Base-by-base conservation (phyloP, 129 eudicot genomes). In the Pseudognaphalium luteoalbum region DNA sequence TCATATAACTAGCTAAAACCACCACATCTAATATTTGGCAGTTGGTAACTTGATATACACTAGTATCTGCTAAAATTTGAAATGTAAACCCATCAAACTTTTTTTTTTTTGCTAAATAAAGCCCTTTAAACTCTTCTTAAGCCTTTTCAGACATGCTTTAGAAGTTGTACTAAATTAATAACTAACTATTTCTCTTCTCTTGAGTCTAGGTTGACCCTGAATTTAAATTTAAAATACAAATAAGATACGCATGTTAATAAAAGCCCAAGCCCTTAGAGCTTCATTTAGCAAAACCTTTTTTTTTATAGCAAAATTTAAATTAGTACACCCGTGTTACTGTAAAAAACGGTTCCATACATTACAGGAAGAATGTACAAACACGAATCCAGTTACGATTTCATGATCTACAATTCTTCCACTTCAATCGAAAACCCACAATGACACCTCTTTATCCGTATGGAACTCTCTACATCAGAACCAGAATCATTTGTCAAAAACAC, bases 341-440 rank as follows among this genome's bases (percentile, higher is more conserved):
- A 25, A 19, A n/a, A 57, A 57, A 21, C 51, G 16, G 2, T 56
- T 7, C 61, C 19, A 56, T 17, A n/a, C 25, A 57, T 57, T n/a
- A 14, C 28, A 20, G 29, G 20, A n/a, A 21, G 3, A 57, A 57
- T 57, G 62, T 57, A 47, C 62, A 0, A 7, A 56, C 25, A n/a
- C 25, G 7, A 56, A 56, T n/a, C 17, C 4, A 57, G 32, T 30
- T 47, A 41, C 30, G 1, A 17, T 12, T 14, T 47, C 30, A 62
- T 17, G 15, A 35, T 12, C 90, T 90, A 94, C 52, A 94, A 21
- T 83, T 85, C 91, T 81, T 88, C 97, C 41, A 88, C 90, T 72
- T 94, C 82, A 68, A 94, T 79, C 8, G 90, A 84, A 69, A 94
- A 88, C 81, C 98, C 98, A 81, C 97, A 88, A 1, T 22, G 91